These are phyloP conservation scores for Pythium grandisporangium DNA, from an alignment of 352 stramenopile genomes.

Conservation along the genomic window DNA sequence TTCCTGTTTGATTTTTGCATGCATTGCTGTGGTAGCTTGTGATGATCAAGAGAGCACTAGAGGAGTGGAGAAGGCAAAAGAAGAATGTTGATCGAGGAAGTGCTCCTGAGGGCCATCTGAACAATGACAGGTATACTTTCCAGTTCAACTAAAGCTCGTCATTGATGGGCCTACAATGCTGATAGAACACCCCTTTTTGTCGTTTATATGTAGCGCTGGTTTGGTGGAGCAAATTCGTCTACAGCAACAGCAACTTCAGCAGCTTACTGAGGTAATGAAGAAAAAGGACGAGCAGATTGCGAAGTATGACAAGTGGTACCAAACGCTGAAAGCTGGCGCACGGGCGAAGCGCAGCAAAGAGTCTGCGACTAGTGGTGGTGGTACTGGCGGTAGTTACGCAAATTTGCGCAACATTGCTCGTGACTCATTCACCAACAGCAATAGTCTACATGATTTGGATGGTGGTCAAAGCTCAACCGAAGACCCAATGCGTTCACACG, in stretches of 20 bases:
- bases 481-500: slow-evolving; percentile 2
- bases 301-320: slow-evolving; percentile 85
- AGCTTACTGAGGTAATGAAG: slow-evolving; percentile 35
- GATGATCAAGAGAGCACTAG: slow-evolving; percentile 86
- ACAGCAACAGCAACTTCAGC: slow-evolving; percentile 48
- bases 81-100: slow-evolving; percentile 10
- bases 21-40: too few species aligned
- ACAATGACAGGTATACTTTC: too few species aligned
- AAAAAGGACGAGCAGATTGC: slow-evolving; percentile 57
- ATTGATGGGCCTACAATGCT: too few species aligned
- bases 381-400: slow-evolving; percentile 5
- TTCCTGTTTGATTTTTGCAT: too few species aligned
- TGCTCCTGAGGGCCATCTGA: too few species aligned
- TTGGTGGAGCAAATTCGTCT: slow-evolving; percentile 18
- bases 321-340: slow-evolving; percentile 72
- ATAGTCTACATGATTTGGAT: slow-evolving; percentile 36
- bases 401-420: too few species aligned
- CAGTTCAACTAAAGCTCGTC: too few species aligned
- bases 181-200: too few species aligned
- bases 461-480: slow-evolving; percentile 2
- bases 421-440: slow-evolving; percentile 63
- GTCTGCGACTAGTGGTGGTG: slow-evolving; percentile 12
- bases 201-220: too few species aligned
- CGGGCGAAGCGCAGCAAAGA: slow-evolving; percentile 74
- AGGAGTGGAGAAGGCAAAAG: slow-evolving; percentile 76